These are phyloP conservation scores for Mycocentrospora acerina DNA, from an alignment of 2,329 filamentous ascomycete genomes.

Conservation along the genomic window DNA sequence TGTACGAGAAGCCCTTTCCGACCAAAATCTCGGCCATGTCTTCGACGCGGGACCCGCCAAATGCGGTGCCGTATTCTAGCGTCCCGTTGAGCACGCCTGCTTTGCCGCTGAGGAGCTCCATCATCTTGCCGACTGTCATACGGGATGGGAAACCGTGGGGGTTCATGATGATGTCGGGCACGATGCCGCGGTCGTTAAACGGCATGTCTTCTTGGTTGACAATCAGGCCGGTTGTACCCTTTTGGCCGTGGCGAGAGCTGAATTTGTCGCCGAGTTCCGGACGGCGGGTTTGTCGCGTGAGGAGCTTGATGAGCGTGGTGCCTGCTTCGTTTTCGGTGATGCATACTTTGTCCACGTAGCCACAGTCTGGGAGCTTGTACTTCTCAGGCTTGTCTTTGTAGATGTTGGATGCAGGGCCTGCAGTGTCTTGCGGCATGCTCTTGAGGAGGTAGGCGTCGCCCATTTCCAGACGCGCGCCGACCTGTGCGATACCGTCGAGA, in stretches of 20 bases:
- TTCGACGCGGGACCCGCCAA: slow-evolving; percentile 80
- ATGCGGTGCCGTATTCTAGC: slow-evolving; percentile 87
- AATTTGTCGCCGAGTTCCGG: slow-evolving; percentile 98
- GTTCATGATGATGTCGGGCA: slow-evolving; percentile 99
- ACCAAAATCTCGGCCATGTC: slow-evolving; percentile 87
- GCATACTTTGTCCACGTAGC: slow-evolving; percentile 96
- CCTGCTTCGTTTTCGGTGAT: slow-evolving; percentile 85
- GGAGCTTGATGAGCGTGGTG: slow-evolving; percentile 84
- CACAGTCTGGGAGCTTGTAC: slow-evolving; percentile 81
- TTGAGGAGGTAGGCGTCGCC: slow-evolving; percentile 93
- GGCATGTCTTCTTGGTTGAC: slow-evolving; percentile 97
- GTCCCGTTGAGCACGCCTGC: slow-evolving; percentile 83
- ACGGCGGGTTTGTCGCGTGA: slow-evolving; percentile 91
- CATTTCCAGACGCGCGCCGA: slow-evolving; percentile 74
- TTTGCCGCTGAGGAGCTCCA: slow-evolving; percentile 93
- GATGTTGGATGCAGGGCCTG: slow-evolving; percentile 66
- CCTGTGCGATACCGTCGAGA: slow-evolving; percentile 82
- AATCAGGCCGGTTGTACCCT: slow-evolving; percentile 96
- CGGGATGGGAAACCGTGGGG: slow-evolving; percentile 98
- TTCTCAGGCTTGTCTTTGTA: slow-evolving; percentile 67
- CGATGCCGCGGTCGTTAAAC: slow-evolving; percentile 85
- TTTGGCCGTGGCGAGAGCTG: slow-evolving; percentile 96
- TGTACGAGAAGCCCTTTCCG: slow-evolving; percentile 89
- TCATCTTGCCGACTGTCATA: slow-evolving; percentile 98
- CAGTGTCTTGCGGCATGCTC: slow-evolving; percentile 76